Conservation (phyloP, 352 stramenopile genomes). For the Phytopythium mirpurense region DNA sequence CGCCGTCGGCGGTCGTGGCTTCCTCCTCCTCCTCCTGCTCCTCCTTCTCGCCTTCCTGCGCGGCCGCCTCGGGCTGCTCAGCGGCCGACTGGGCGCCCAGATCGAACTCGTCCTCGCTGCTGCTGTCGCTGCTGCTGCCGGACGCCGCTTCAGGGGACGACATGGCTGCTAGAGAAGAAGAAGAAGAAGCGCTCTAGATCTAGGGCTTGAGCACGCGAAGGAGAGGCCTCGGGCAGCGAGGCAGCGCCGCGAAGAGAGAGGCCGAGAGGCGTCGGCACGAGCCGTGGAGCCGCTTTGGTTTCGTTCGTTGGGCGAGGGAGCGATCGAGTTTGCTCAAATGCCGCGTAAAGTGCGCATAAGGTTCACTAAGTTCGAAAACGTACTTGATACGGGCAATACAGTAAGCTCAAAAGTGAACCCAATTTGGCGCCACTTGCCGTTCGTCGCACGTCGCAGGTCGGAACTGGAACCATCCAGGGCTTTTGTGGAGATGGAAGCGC, state of each 20-base stretch:
- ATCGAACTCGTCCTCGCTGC: conserved; percentile 79
- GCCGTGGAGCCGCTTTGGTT: not conserved
- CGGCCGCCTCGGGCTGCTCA: conserved; percentile 11
- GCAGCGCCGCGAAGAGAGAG: no score
- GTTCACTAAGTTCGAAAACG: no score
- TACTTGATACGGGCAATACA: no score
- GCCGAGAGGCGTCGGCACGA: not conserved
- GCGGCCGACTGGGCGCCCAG: conserved; percentile 25
- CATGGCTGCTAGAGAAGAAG: conserved; percentile 17
- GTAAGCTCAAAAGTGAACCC: no score
- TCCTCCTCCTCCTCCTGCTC: conserved; percentile 3
- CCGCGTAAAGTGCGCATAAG: not conserved
- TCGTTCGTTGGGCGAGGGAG: conserved; percentile 1
- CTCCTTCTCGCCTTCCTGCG: conserved; percentile 1
- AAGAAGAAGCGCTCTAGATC: no score
- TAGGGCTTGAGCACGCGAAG: no score
- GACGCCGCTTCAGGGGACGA: conserved; percentile 56
- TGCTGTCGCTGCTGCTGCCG: conserved; percentile 55
- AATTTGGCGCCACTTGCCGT: no score
- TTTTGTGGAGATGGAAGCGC: no score
- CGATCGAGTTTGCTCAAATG: not conserved
- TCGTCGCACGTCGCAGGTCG: no score
- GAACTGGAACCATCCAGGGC: no score
- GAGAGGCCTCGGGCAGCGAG: no score
- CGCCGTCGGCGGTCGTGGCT: no score